A percentile compares a stretch with the other conserved stretches of the same genome.
phyloP scores from a whole-genome alignment of 2,329 filamentous ascomycete species.

The Capronia epimyces region DNA sequence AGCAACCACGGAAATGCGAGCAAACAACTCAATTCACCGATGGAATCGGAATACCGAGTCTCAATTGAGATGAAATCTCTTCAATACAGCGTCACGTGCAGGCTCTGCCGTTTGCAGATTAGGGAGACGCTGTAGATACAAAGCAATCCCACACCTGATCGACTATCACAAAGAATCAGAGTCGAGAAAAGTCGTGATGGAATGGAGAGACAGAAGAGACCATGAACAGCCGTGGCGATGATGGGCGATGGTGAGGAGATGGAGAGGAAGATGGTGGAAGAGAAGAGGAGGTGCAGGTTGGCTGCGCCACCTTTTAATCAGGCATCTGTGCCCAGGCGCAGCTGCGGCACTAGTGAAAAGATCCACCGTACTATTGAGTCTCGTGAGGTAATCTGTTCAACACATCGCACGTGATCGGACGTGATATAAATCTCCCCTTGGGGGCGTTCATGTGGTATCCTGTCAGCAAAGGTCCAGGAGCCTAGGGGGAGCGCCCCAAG shows the following conservation, averaged over 20 bases:
- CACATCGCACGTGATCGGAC: background rate
- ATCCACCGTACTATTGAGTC: background rate
- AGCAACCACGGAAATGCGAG: background rate
- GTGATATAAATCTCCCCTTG: too few species aligned
- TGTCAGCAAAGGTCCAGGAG: too few species aligned
- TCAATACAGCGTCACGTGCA: slow-evolving; percentile 1
- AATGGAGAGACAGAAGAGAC: background rate
- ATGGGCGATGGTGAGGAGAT: background rate
- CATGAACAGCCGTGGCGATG: background rate
- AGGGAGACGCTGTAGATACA: slow-evolving; percentile 4
- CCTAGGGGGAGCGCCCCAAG: too few species aligned
- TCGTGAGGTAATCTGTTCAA: background rate
- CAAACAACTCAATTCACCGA: slow-evolving; percentile 6
- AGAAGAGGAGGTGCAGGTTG: background rate
- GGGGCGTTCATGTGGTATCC: too few species aligned
- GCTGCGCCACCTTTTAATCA: background rate
- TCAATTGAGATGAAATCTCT: background rate
- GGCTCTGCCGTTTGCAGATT: slow-evolving; percentile 12
- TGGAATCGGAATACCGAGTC: background rate
- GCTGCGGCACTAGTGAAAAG: background rate
- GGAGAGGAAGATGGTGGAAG: background rate
- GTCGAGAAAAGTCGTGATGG: background rate
- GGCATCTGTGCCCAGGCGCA: too few species aligned
- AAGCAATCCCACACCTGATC: slow-evolving; percentile 1
- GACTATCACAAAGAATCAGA: background rate